phyloP scores from a whole-genome alignment of 1,284 basidiomycete genomes.

The Mycena sp. region DNA sequence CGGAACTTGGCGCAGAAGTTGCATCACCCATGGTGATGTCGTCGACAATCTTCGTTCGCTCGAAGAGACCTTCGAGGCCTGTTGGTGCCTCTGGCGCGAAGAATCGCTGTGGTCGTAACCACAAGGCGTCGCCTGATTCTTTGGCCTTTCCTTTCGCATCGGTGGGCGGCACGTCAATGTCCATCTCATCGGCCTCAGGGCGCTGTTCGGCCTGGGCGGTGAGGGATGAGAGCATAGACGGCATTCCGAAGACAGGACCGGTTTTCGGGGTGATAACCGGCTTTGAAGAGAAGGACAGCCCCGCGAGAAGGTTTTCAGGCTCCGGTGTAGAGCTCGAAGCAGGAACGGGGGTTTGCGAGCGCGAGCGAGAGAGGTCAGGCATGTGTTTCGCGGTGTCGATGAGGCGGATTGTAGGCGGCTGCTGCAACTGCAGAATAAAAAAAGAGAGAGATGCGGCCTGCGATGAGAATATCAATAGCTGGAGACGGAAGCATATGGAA shows the following conservation, averaged over 20 bases:
- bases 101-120: conserved; percentile 76
- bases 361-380: conserved; percentile 46
- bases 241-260: conserved; percentile 72
- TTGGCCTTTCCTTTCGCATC: conserved; percentile 42
- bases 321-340: conserved; percentile 51
- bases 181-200: conserved; percentile 54
- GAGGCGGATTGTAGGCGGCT: conserved; percentile 74
- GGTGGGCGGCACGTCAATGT: conserved; percentile 78
- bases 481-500: conserved; percentile 21
- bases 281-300: conserved; percentile 72
- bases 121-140: conserved; percentile 53
- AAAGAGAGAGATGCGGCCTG: conserved; percentile 65
- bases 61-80: conserved; percentile 80
- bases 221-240: conserved; percentile 59
- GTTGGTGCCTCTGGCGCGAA: conserved; percentile 83
- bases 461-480: conserved; percentile 20
- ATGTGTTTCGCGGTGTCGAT: conserved; percentile 61
- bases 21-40: conserved; percentile 43
- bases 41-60: conserved; percentile 68
- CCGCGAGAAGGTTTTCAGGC: conserved; percentile 63
- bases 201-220: conserved; percentile 42
- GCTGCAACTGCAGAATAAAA: conserved; percentile 66
- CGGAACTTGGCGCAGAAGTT: conserved; percentile 5
- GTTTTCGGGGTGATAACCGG: conserved; percentile 52
- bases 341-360: conserved; percentile 53